Evolutionary conservation across 257 asterid species (phyloP), one percentile per base, ranked within the genome.

Genomic region (Solanum chiquidenum): DNA sequence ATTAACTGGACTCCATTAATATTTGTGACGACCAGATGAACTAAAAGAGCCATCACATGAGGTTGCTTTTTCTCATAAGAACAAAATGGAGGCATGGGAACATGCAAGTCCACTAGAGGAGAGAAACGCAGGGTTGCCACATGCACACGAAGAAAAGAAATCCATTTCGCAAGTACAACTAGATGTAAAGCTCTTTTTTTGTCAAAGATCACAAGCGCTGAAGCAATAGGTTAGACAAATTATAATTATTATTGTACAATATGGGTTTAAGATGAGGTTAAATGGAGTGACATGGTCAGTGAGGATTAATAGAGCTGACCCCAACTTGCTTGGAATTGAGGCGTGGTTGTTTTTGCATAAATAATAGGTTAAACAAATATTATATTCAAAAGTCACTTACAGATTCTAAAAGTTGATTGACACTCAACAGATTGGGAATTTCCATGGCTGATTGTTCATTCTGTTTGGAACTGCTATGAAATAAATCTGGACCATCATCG

Each of bases 391-490:
- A 90, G 86, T 62, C 88, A 92, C 99, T 93, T 93, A 97, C 99
- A 37, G 98, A 95, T 91, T 96, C 98, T 31, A 97, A 92, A 88
- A 97, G 99, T 90, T 97, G 99, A 88, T 96, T 94, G 31, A 96
- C 98, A 8, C 95, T 96, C 87, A 97, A 91, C 86, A 96, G 93
- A 89, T 90, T 91, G 42, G 99, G 95, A 86, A 90, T 87, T 76
- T 95, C 95, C 3, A 89, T 82, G 68, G 95, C 90, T 86, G 92
- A 79, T 35, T 89, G 88, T n/a, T 92, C 79, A 83, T 88, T 92
- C 20, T 88, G 93, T 35, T 88, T 88, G 62, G 79, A 72, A 46
- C 83, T 89, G 88, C 92, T 89, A 69, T 89, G 96, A 16, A 72
- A 71, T 29, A 93, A 84, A 86, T 94, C 95, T 18, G 87, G 90